Evolutionary conservation across 2,329 filamentous ascomycete genomes (phyloP).

Genomic region (Alternaria viburni): DNA sequence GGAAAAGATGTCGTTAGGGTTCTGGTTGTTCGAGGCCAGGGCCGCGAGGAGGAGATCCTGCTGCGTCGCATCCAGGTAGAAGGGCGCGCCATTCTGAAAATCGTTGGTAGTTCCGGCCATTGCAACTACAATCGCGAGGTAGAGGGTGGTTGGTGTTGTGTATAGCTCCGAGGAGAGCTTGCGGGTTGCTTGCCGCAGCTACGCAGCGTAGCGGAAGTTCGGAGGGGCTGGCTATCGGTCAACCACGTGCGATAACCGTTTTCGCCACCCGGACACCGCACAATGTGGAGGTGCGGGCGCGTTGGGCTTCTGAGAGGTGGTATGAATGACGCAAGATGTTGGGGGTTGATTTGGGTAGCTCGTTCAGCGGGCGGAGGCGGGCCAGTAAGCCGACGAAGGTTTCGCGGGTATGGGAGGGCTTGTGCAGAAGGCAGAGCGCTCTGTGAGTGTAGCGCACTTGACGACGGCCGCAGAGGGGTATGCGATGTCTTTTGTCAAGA

Average conservation of each 20-base stretch:
- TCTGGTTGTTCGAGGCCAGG: constrained; percentile 54
- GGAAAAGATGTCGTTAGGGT: constrained; percentile 38
- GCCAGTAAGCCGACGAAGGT: constrained; percentile 3
- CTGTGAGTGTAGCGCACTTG: constrained; percentile 14
- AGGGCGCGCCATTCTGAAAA: constrained; percentile 49
- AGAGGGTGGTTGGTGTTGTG: not conserved
- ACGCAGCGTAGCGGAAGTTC: constrained; percentile 1
- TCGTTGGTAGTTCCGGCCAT: constrained; percentile 50
- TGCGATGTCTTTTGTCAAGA: not conserved
- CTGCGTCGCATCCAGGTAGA: constrained; percentile 55
- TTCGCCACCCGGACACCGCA: constrained; percentile 13
- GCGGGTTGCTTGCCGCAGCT: not conserved
- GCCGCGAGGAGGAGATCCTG: constrained; percentile 57
- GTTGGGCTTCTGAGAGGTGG: not conserved
- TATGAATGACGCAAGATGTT: constrained; percentile 21
- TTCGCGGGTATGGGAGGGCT: not conserved
- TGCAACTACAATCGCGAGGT: constrained; percentile 9
- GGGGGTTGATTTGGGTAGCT: constrained; percentile 5
- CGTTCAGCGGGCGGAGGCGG: constrained; percentile 16
- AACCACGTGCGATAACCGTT: constrained; percentile 7
- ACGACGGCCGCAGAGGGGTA: constrained; percentile 3
- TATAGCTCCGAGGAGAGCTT: not conserved
- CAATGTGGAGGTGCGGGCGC: constrained; percentile 1
- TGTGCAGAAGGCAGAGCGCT: constrained; percentile 7
- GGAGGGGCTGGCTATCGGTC: constrained; percentile 10